phyloP scores from a whole-genome alignment of 2,329 filamentous ascomycete species.

The Peltaster fructicola region DNA sequence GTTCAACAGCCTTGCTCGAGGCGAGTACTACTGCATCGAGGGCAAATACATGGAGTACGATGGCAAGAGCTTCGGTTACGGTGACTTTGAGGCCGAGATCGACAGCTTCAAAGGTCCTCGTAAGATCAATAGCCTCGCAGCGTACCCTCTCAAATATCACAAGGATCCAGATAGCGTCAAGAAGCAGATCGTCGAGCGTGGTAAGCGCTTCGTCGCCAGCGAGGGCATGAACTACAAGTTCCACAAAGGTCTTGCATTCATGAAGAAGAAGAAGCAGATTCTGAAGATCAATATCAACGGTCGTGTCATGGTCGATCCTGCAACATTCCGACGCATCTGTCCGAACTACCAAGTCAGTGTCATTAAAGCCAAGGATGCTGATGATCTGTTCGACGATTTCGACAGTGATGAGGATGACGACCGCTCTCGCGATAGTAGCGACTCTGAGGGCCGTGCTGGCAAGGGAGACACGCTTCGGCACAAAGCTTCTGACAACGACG shows the following conservation, averaged over 20 bases:
- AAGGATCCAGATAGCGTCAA: conserved; percentile 49
- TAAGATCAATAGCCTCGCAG: conserved; percentile 62
- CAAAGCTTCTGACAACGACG: conserved; percentile 24
- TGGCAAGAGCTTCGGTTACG: conserved; percentile 68
- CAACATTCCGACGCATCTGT: conserved; percentile 66
- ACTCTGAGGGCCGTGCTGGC: conserved; percentile 1
- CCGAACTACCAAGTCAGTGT: conserved; percentile 67
- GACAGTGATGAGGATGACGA: conserved; percentile 25
- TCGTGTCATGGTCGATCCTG: conserved; percentile 73
- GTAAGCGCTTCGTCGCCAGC: conserved; percentile 69
- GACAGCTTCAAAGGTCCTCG: conserved; percentile 60
- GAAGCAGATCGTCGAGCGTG: conserved; percentile 54
- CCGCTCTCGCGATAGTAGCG: conserved; percentile 22
- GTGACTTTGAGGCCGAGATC: conserved; percentile 51
- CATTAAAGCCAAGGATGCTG: conserved; percentile 53
- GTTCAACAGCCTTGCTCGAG: conserved; percentile 49
- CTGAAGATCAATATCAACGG: conserved; percentile 74
- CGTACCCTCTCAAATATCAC: conserved; percentile 68
- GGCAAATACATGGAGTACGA: conserved; percentile 74
- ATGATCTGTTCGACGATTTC: conserved; percentile 31
- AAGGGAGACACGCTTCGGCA: conserved; percentile 19
- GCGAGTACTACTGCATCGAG: conserved; percentile 60
- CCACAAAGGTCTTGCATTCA: conserved; percentile 70
- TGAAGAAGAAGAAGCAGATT: conserved; percentile 59
- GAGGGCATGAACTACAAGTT: conserved; percentile 68